These are phyloP conservation scores for Spencermartinsiella europaea DNA, from an alignment of 805 yeast genomes.

Conservation along the genomic window DNA sequence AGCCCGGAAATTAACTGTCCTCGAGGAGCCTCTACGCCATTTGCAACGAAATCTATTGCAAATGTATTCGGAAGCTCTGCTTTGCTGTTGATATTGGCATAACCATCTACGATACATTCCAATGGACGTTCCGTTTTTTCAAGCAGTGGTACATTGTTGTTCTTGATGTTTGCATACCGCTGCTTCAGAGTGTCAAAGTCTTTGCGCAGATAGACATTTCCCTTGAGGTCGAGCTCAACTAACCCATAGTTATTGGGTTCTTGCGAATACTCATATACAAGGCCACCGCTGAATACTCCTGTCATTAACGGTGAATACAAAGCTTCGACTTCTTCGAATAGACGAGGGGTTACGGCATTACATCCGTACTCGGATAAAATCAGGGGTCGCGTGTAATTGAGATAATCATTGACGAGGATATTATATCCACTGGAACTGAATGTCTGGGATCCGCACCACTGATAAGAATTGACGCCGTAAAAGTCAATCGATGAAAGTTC, in stretches of 20 bases:
- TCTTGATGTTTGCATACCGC: constrained; percentile 3
- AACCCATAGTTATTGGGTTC: constrained; percentile 78
- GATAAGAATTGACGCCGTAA: constrained; percentile 76
- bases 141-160: constrained; percentile 4
- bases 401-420: constrained; percentile 64
- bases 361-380: constrained; percentile 93
- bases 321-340: constrained; percentile 68
- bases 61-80: constrained; percentile 29
- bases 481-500: constrained; percentile 55
- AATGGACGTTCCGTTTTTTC: constrained; percentile 10
- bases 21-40: constrained; percentile 30
- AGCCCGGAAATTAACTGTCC: constrained; percentile 24
- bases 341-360: constrained; percentile 72
- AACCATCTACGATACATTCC: constrained; percentile 17
- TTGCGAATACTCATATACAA: constrained; percentile 75
- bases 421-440: constrained; percentile 73
- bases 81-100: constrained; percentile 23
- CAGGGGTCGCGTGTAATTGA: constrained; percentile 65
- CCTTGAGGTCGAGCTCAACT: constrained; percentile 46
- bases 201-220: constrained; percentile 38
- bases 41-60: constrained; percentile 30
- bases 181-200: constrained; percentile 50
- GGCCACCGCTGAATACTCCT: constrained; percentile 75
- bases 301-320: constrained; percentile 70
- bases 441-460: constrained; percentile 85